These are phyloP conservation scores for Asterophora parasitica DNA, from an alignment of 768 basidiomycete genomes.

Conservation along the genomic window DNA sequence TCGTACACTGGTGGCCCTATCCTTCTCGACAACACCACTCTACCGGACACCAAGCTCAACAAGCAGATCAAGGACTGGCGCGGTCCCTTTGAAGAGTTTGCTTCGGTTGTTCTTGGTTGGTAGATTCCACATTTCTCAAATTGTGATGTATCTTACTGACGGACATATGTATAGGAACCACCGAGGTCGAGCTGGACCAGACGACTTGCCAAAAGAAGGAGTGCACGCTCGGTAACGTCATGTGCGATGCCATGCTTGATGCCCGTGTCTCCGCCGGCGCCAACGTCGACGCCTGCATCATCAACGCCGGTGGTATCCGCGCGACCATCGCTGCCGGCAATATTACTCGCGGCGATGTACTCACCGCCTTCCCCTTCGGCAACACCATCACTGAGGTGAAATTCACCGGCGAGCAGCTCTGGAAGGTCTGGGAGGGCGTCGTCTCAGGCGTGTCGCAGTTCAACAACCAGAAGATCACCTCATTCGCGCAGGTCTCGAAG, in stretches of 20 bases:
- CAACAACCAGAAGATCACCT: constrained; percentile 4
- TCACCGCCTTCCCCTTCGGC: constrained; percentile 10
- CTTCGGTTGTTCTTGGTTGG: neutral
- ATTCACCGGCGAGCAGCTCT: neutral
- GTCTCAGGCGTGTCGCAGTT: constrained; percentile 1
- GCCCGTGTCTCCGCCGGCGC: neutral
- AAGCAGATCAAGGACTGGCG: constrained; percentile 6
- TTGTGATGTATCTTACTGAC: neutral
- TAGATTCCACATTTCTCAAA: neutral
- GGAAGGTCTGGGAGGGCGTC: constrained; percentile 3
- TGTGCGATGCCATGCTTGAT: constrained; percentile 9
- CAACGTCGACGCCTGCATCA: constrained; percentile 5
- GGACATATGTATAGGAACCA: neutral
- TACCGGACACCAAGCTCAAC: constrained; percentile 3
- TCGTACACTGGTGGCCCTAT: constrained; percentile 9
- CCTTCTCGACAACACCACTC: constrained; percentile 7
- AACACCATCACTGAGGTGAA: constrained; percentile 4
- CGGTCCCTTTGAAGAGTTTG: constrained; percentile 7
- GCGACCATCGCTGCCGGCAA: constrained; percentile 4
- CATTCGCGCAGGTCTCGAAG: constrained; percentile 3
- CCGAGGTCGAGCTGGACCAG: constrained; percentile 5
- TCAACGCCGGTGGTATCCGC: constrained; percentile 8
- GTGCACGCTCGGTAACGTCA: constrained; percentile 5
- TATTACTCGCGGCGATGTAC: constrained; percentile 6
- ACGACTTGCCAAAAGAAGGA: constrained; percentile 4